phyloP scores from a whole-genome alignment of 768 basidiomycete genomes.

The Macrocybe gigantea region DNA sequence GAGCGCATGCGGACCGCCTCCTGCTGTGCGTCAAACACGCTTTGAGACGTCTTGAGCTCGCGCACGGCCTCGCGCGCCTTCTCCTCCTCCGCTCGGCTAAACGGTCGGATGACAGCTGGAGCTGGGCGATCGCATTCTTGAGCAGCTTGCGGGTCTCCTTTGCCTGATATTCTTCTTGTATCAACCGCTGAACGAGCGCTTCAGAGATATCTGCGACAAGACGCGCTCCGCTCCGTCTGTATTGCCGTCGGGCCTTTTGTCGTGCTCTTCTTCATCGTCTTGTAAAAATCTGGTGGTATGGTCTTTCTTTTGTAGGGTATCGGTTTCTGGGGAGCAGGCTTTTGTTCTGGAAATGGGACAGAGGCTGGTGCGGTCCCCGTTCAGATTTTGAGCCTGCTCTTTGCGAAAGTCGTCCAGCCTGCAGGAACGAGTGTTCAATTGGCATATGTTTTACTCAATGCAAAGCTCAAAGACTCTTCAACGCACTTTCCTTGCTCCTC shows the following conservation, averaged over 20 bases:
- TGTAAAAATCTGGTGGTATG: slow-evolving; percentile 1
- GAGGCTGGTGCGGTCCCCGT: no score
- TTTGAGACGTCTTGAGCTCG: slow-evolving; percentile 18
- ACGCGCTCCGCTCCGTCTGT: slow-evolving; percentile 19
- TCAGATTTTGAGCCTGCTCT: no score
- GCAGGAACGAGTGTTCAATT: no score
- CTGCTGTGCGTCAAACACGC: slow-evolving; percentile 20
- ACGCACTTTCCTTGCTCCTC: no score
- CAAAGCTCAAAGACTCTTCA: no score
- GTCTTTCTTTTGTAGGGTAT: slow-evolving; percentile 2
- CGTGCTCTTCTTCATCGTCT: background rate
- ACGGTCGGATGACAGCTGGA: slow-evolving; percentile 14
- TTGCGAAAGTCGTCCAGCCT: no score
- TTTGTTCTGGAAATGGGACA: no score
- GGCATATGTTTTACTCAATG: no score
- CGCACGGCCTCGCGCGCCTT: slow-evolving; percentile 12
- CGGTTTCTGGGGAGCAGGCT: background rate
- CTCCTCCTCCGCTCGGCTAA: slow-evolving; percentile 12
- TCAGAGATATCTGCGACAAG: slow-evolving; percentile 19
- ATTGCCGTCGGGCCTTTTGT: slow-evolving; percentile 7
- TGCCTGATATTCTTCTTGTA: slow-evolving; percentile 20
- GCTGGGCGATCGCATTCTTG: slow-evolving; percentile 18
- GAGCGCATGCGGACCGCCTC: slow-evolving; percentile 18
- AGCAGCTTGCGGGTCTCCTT: slow-evolving; percentile 22
- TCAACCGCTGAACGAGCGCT: slow-evolving; percentile 18